Conservation (phyloP, 2,329 filamentous ascomycete genomes). For the Tolypocladium sp. region DNA sequence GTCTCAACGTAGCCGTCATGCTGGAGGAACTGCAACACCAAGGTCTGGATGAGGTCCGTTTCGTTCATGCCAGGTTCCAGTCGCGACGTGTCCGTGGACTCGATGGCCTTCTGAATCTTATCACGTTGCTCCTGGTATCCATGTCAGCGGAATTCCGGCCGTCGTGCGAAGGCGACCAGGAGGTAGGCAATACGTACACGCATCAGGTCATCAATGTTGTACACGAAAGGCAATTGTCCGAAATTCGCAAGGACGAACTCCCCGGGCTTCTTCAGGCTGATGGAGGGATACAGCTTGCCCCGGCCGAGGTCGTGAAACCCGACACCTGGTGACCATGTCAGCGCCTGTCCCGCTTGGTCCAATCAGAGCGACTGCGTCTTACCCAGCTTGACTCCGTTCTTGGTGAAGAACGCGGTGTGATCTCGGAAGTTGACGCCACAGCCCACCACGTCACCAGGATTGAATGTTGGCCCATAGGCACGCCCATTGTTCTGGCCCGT, state of each 20-base stretch:
- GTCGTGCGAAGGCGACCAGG: not conserved
- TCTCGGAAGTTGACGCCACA: slow-evolving; percentile 59
- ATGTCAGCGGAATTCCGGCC: slow-evolving; percentile 6
- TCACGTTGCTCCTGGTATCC: slow-evolving; percentile 46
- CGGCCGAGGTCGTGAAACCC: slow-evolving; percentile 60
- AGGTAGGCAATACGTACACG: slow-evolving; percentile 40
- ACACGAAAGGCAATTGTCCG: slow-evolving; percentile 70
- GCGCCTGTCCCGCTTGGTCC: not conserved
- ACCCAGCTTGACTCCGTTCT: slow-evolving; percentile 52
- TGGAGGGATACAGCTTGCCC: slow-evolving; percentile 55
- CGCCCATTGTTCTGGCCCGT: slow-evolving; percentile 47
- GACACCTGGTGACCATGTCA: slow-evolving; percentile 38
- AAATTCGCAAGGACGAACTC: slow-evolving; percentile 58
- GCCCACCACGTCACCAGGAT: slow-evolving; percentile 49
- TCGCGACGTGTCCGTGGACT: slow-evolving; percentile 43
- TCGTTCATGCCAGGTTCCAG: slow-evolving; percentile 61
- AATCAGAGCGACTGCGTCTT: slow-evolving; percentile 9
- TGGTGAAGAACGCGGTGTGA: slow-evolving; percentile 59
- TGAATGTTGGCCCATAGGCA: slow-evolving; percentile 47
- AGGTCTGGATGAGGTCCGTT: slow-evolving; percentile 68
- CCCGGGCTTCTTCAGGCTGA: slow-evolving; percentile 56
- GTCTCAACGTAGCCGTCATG: slow-evolving; percentile 96
- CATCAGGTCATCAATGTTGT: slow-evolving; percentile 83
- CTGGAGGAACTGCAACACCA: slow-evolving; percentile 79
- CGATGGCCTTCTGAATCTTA: slow-evolving; percentile 52